Conservation (phyloP, 805 yeast species). For the Blastobotrys mokoenaii region DNA sequence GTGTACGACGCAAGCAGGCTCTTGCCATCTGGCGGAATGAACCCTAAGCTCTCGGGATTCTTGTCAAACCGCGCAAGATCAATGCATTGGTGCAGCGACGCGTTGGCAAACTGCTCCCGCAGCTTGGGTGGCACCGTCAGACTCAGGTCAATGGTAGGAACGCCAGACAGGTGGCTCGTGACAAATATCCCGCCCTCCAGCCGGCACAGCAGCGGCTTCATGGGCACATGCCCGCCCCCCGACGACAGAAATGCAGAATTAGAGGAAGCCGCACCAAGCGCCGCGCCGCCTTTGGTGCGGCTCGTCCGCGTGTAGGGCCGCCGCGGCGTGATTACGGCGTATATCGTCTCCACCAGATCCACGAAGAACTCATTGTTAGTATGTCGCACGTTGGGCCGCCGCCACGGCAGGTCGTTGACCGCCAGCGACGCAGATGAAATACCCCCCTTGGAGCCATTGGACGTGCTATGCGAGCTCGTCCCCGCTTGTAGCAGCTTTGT, state of each 20-base stretch:
- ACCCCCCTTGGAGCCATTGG: conserved; percentile 23
- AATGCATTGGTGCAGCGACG: conserved; percentile 67
- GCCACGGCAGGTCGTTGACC: conserved; percentile 54
- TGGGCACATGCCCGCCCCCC: conserved; percentile 1
- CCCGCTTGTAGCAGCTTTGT: conserved; percentile 35
- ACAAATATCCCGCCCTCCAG: conserved; percentile 59
- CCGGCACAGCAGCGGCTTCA: conserved; percentile 22
- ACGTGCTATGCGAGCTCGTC: conserved; percentile 5
- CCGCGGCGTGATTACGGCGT: conserved; percentile 39
- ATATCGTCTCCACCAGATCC: conserved; percentile 64
- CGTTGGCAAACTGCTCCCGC: conserved; percentile 31
- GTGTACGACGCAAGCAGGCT: conserved; percentile 55
- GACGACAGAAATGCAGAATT: conserved; percentile 26
- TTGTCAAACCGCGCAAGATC: conserved; percentile 43
- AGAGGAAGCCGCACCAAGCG: conserved; percentile 8
- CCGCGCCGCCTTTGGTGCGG: not conserved
- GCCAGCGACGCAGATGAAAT: conserved; percentile 13
- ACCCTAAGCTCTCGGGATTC: conserved; percentile 43
- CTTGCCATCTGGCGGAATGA: conserved; percentile 85
- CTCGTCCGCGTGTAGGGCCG: not conserved
- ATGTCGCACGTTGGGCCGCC: conserved; percentile 60
- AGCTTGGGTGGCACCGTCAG: conserved; percentile 28
- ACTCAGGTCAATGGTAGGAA: conserved; percentile 58
- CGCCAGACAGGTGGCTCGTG: conserved; percentile 65
- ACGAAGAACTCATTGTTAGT: conserved; percentile 80